Evolutionary conservation across 2,329 filamentous ascomycete genomes (phyloP).

Genomic region (Stemphylium vesicarium): DNA sequence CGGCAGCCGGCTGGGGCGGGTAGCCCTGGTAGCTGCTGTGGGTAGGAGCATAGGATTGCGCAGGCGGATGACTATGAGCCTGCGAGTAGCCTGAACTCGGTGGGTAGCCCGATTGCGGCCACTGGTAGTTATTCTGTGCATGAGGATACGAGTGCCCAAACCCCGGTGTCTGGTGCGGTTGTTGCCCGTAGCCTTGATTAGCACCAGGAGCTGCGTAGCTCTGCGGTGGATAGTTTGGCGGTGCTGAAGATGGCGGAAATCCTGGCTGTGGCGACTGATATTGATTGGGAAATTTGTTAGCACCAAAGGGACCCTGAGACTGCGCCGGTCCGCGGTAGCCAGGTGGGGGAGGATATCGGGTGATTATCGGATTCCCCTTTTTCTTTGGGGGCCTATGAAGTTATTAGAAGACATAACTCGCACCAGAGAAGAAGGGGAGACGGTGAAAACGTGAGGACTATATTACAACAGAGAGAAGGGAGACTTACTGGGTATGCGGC

Average conservation of each 20-base stretch:
- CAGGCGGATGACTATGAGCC: conserved; percentile 24
- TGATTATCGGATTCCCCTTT: conserved; percentile 58
- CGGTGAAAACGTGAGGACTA: conserved; percentile 1
- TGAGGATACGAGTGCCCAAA: conserved; percentile 32
- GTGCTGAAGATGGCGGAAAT: conserved; percentile 32
- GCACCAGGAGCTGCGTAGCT: conserved; percentile 28
- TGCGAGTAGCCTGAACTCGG: conserved; percentile 33
- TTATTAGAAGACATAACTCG: conserved; percentile 22
- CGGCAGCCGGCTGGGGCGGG: conserved; percentile 23
- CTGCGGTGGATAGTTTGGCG: conserved; percentile 30
- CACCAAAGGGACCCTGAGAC: conserved; percentile 37
- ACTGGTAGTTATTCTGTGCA: conserved; percentile 30
- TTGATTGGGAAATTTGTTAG: conserved; percentile 33
- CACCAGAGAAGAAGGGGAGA: background rate
- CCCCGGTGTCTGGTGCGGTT: conserved; percentile 22
- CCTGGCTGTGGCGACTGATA: conserved; percentile 36
- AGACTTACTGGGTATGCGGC: conserved; percentile 43
- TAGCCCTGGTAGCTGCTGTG: conserved; percentile 29
- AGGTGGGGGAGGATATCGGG: conserved; percentile 58
- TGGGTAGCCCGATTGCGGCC: conserved; percentile 33
- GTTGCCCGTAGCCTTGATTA: conserved; percentile 32
- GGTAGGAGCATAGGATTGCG: conserved; percentile 30
- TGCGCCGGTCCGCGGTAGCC: conserved; percentile 51
- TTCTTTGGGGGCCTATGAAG: conserved; percentile 48
- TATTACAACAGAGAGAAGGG: background rate